Percentiles rank a stretch among this genome's conserved stretches.
phyloP scores from a whole-genome alignment of 2,329 filamentous ascomycete species.

The Fusarium sp. region DNA sequence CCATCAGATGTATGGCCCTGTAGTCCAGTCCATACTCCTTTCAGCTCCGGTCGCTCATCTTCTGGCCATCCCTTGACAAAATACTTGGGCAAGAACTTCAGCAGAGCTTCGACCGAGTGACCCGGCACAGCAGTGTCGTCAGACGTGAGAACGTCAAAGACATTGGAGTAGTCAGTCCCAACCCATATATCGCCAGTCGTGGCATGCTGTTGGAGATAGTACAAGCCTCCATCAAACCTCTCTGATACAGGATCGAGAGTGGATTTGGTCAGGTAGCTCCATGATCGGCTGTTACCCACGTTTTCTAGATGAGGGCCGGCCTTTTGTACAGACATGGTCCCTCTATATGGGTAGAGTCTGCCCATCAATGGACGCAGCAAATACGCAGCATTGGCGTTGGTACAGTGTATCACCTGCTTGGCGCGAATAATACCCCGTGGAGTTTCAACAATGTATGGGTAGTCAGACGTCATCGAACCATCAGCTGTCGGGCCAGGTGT shows the following conservation, averaged over 20 bases:
- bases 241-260: background rate
- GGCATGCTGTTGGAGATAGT: background rate
- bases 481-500: accelerated
- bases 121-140: background rate
- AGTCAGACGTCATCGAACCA: background rate
- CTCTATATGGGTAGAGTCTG: background rate
- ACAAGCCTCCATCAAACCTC: background rate
- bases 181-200: background rate
- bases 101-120: background rate
- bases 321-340: background rate
- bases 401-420: background rate
- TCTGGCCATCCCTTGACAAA: background rate
- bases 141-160: background rate
- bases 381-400: background rate
- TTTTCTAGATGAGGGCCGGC: background rate
- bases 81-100: background rate
- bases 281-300: background rate
- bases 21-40: background rate
- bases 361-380: background rate
- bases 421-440: background rate
- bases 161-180: background rate
- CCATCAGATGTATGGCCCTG: background rate
- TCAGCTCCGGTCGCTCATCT: background rate
- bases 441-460: slow-evolving; percentile 44
- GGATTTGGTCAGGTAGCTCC: background rate